Evolutionary conservation across 805 yeast genomes (phyloP), one percentile per base, ranked within the genome.

Genomic region (Wickerhamiella occidentalis): DNA sequence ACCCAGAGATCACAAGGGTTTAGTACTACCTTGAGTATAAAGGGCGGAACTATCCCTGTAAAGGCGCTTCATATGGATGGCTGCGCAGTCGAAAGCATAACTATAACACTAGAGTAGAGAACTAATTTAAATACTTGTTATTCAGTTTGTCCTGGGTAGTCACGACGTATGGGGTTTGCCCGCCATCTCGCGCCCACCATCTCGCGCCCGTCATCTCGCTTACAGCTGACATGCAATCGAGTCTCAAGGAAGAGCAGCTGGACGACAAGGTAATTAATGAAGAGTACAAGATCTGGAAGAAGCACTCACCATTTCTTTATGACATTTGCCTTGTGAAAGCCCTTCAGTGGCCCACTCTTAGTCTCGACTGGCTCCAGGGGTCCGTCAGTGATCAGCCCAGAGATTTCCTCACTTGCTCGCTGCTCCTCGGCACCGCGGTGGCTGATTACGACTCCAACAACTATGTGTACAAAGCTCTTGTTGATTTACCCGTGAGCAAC

Each of bases 361-460:
- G 80, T 3, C 72, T 76, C 11, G 78, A 78, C 60, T 79, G 82
- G 77, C 71, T 77, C 45, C 83, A 83, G 1, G 18, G 12, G n/a
- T 21, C 42, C 28, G 12, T 9, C 9, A 15, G n/a, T 8, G 36
- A 45, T 19, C 36, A 26, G 42, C 35, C 38, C n/a, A 28, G 56
- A 28, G 56, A 57, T 29, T 59, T 56, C 51, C 55, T 64, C 2
- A 61, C 69, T 5, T 68, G 67, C 49, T 62, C 84, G 36, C 60
- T 84, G n/a, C 61, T 83, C 15, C 64, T 79, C 23, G 84, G 85
- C 2, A 76, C 87, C 0, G 80, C 73, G 55, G 79, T 87, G 19
- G 28, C 37, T 12, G 44, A 79, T 19, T 77, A 78, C 1, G 70
- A 69, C 48, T 70, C 69, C 19, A 63, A 68, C n/a, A 79, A 78